A percentile compares a stretch with the other conserved stretches of the same genome.
Conservation (phyloP, 2,329 filamentous ascomycete species). For the Venturia effusa region DNA sequence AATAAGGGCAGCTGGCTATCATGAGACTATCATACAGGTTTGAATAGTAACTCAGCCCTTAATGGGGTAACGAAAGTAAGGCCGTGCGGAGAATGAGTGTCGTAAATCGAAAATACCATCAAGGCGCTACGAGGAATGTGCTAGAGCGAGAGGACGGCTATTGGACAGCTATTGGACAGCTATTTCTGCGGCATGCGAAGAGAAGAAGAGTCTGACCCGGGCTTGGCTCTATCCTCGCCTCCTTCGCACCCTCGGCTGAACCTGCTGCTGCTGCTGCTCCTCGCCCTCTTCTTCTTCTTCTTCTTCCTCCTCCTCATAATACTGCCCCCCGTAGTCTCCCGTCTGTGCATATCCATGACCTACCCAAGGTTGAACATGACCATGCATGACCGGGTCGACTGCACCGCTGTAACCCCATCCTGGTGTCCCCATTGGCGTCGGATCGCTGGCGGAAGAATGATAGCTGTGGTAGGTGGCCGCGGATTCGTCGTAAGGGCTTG, state of each 20-base stretch:
- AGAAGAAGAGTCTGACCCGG: background rate
- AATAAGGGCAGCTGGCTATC: background rate
- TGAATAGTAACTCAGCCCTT: background rate
- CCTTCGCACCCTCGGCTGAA: background rate
- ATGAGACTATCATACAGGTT: background rate
- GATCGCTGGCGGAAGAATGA: background rate
- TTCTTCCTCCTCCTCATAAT: background rate
- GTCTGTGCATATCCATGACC: slow-evolving; percentile 2
- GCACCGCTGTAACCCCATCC: background rate
- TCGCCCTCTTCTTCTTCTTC: background rate
- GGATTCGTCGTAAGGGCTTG: background rate
- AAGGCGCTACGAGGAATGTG: background rate
- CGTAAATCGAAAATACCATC: background rate
- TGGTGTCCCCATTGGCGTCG: background rate
- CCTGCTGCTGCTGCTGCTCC: background rate
- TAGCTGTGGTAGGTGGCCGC: background rate
- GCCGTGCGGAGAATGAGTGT: background rate
- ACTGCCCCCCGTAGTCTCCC: background rate
- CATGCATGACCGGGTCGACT: background rate
- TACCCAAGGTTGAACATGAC: background rate
- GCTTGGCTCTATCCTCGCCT: background rate
- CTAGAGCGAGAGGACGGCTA: too few relatives aligned
- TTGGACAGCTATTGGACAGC: background rate
- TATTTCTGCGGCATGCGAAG: background rate
- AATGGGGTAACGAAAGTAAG: background rate